Evolutionary conservation across 2,329 filamentous ascomycete species (phyloP), one percentile per base, ranked within the genome.

Genomic region (Orbilia oligospora): DNA sequence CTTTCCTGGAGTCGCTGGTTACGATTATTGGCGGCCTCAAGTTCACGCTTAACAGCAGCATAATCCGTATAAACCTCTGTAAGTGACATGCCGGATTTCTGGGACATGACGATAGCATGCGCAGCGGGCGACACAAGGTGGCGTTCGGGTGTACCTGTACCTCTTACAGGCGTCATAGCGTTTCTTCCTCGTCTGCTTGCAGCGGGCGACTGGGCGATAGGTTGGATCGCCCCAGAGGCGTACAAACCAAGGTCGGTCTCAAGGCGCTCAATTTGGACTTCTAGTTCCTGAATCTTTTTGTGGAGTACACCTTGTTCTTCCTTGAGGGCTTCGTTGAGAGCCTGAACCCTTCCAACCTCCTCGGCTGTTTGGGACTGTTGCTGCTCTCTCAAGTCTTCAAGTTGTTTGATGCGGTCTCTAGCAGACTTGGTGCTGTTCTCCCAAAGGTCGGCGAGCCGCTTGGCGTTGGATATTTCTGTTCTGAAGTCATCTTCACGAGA

Each of bases 401-500:
- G 90, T 84, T 27, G 87, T 86, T 65, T 88, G 86, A 75, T 90
- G 84, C 82, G 89, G 87, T 67, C 90, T 88, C 61, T 91, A 89
- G 79, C 90, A 88, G 80, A 91, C 89, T 80, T 93, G 36, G 91
- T 90, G 67, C 92, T 90, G 82, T 94, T 91, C 75, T 93, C 89
- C 81, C 93, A 93, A 83, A 97, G 88, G 80, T 97, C 91, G 1
- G 94, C 92, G 20, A 99, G 88, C 53, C 96, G 90, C 75, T 90
- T 90, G 27, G 92, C 90, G 80, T 91, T 91, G 80, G 97, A 93
- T 6, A 97, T 87, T 83, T 98, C 94, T 71, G 94, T 91, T 81
- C 91, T 90, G 87, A 96, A 97, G 78, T 91, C 91, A 83, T 97
- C 92, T 79, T 97, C 91, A n/a, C 91, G 90, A 68, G 92, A 90